Conservation (phyloP, 2,329 filamentous ascomycete genomes). For the Myrmaecium sp. region DNA sequence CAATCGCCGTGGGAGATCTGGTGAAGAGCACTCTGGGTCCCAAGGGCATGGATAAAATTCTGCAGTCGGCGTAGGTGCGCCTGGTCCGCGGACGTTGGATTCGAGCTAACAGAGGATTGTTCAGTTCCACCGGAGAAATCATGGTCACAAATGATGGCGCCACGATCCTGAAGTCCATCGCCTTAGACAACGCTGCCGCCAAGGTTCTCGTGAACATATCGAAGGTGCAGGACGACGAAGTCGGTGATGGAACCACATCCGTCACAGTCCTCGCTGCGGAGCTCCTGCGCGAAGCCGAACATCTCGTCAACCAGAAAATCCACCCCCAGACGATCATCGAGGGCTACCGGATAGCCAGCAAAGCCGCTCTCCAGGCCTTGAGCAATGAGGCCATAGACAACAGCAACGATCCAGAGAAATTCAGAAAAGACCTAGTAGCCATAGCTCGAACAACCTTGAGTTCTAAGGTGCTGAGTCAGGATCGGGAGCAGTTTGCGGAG, state of each 20-base stretch:
- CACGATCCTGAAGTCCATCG: constrained; percentile 95
- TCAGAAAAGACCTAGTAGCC: constrained; percentile 74
- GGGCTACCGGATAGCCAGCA: constrained; percentile 92
- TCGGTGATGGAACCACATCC: constrained; percentile 96
- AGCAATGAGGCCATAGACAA: constrained; percentile 78
- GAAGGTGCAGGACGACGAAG: constrained; percentile 97
- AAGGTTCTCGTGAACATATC: constrained; percentile 99
- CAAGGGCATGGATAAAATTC: constrained; percentile 98
- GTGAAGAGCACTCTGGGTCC: constrained; percentile 95
- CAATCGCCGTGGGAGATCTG: constrained; percentile 91
- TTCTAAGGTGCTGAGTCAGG: constrained; percentile 91
- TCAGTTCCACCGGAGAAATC: constrained; percentile 83
- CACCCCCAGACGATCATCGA: constrained; percentile 99
- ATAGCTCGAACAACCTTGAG: constrained; percentile 92
- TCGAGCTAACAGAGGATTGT: constrained; percentile 10
- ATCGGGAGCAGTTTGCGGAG: constrained; percentile 78
- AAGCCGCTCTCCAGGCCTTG: constrained; percentile 69
- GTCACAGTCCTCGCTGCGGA: constrained; percentile 91
- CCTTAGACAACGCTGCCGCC: constrained; percentile 91
- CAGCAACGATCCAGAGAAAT: constrained; percentile 65
- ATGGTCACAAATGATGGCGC: constrained; percentile 98
- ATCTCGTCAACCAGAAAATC: constrained; percentile 94
- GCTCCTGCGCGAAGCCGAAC: constrained; percentile 87
- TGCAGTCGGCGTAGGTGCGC: constrained; percentile 69
- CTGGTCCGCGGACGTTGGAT: not conserved